Evolutionary conservation across 257 asterid species (phyloP), one percentile per base, ranked within the genome.

Genomic region (Ligustrum vulgare): DNA sequence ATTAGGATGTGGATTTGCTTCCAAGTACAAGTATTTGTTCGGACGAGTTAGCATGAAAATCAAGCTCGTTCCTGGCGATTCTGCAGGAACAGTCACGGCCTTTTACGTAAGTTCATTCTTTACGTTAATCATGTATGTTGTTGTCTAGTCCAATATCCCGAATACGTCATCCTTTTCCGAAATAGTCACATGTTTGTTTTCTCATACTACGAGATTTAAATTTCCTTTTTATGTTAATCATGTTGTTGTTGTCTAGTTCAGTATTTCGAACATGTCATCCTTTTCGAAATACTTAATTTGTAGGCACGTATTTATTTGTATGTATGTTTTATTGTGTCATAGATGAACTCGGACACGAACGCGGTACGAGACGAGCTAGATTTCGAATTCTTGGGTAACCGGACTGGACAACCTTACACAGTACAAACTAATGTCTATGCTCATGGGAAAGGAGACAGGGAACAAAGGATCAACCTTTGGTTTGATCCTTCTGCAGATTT

Each of bases 311-410:
- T 7, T 39, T 39, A 39, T 39, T 39, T 39, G 45, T 39, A 39
- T 58, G n/a, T n/a, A n/a, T n/a, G 72, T 20, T 65, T 36, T 6
- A 6, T 10, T 3, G 41, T 31, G 25, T 47, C 20, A 1, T 76
- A 93, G 98, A 87, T 94, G 98, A 94, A 85, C 22, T 94, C 98
- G 4, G 93, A 88, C 70, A 86, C 88, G 0, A 81, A 78, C 67
- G 74, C 63, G 1, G 58, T 83, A 15, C 85, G 97, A 2, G 97
- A 92, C 81, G 97, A 94, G 79, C 81, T 92, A 12, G 98, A 94
- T 80, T 94, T 94, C 31, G 98, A 94, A 64, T 92, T 94, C 89
- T 62, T 94, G 85, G 98, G 98, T 2, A 94, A 94, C 69, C 84
- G 97, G 2, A 69, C 97, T 0, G 97, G 98, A 8, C 98, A 94